These are phyloP conservation scores for Baorangia bicolor DNA, from an alignment of 768 basidiomycete genomes.

Conservation along the genomic window DNA sequence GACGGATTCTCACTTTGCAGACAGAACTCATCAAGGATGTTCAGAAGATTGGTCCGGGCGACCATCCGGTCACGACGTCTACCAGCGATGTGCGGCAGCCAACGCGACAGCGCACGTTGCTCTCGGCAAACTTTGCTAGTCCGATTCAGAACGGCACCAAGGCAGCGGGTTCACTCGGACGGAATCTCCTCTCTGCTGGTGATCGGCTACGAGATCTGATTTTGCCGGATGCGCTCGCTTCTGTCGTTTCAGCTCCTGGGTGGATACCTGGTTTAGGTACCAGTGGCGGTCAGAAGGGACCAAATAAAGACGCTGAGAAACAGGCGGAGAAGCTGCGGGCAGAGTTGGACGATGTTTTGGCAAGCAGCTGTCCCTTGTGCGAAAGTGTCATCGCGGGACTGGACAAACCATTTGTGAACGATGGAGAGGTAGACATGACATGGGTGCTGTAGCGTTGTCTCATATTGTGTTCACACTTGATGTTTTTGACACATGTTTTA, in stretches of 20 bases:
- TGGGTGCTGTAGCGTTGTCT: conserved; percentile 58
- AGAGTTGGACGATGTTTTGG: conserved; percentile 87
- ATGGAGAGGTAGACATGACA: conserved; percentile 74
- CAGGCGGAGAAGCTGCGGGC: conserved; percentile 70
- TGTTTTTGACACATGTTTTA: conserved; percentile 9
- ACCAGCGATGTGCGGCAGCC: conserved; percentile 43
- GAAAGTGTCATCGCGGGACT: conserved; percentile 84
- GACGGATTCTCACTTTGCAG: conserved; percentile 85
- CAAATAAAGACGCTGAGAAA: conserved; percentile 50
- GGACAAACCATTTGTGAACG: conserved; percentile 82
- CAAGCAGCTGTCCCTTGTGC: conserved; percentile 90
- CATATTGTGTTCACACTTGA: neutral
- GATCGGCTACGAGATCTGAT: conserved; percentile 91
- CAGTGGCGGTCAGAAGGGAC: conserved; percentile 45
- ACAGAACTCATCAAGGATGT: conserved; percentile 71
- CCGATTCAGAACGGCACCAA: conserved; percentile 63
- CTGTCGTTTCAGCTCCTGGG: conserved; percentile 72
- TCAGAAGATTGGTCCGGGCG: conserved; percentile 30
- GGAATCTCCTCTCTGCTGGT: conserved; percentile 83
- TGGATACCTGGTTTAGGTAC: conserved; percentile 73
- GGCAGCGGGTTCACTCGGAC: conserved; percentile 66
- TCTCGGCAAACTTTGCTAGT: conserved; percentile 70
- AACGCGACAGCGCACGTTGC: conserved; percentile 57
- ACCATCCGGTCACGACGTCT: conserved; percentile 35
- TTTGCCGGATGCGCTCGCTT: conserved; percentile 88